These are phyloP conservation scores for Diaporthe vaccinii DNA, from an alignment of 2,329 filamentous ascomycete species.

Conservation along the genomic window DNA sequence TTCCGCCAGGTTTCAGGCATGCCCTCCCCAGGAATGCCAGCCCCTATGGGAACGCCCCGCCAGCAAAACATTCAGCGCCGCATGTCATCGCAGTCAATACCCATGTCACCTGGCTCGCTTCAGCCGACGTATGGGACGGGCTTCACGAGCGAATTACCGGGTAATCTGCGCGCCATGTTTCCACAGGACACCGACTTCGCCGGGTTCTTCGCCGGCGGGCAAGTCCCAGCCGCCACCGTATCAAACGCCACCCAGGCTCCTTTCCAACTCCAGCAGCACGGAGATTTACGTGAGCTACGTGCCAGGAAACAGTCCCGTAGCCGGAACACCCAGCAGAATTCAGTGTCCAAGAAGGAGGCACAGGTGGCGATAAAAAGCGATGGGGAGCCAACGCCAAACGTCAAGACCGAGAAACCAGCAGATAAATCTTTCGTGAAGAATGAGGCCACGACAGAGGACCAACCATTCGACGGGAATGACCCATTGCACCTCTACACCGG, in stretches of 20 bases:
- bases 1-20: conserved; percentile 2
- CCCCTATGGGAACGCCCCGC: conserved; percentile 2
- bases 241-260: conserved; percentile 11
- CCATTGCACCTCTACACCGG: not conserved
- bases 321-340: not conserved
- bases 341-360: not conserved
- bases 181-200: conserved; percentile 23
- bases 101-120: not conserved
- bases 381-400: not conserved
- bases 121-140: conserved; percentile 13
- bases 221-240: not conserved
- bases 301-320: conserved; percentile 14
- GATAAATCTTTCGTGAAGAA: not conserved
- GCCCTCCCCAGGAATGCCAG: conserved; percentile 23
- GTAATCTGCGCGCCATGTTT: conserved; percentile 33
- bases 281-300: conserved; percentile 6
- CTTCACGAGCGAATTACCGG: conserved; percentile 30
- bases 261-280: conserved; percentile 17
- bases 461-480: not conserved
- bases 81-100: not conserved
- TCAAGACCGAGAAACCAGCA: not conserved
- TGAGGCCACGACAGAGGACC: not conserved
- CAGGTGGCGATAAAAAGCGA: not conserved
- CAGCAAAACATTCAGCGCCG: conserved; percentile 22
- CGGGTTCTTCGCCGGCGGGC: not conserved